Conservation (phyloP, 2,329 filamentous ascomycete species). For the Penicillium olsonii region DNA sequence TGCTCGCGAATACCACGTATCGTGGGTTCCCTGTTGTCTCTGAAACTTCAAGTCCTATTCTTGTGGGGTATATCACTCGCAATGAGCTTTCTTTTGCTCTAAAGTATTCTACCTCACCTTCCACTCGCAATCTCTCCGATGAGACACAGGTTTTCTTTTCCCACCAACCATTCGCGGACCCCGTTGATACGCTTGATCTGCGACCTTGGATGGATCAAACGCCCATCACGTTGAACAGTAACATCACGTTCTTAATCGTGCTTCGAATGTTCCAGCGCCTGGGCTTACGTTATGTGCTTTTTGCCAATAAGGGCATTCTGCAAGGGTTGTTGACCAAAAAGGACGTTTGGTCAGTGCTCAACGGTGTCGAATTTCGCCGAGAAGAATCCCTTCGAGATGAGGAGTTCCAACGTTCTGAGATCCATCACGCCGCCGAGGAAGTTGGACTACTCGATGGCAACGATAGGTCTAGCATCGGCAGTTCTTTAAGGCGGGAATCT, state of each 20-base stretch:
- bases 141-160: slow-evolving; percentile 82
- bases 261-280: slow-evolving; percentile 94
- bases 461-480: slow-evolving; percentile 34
- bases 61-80: slow-evolving; percentile 92
- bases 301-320: slow-evolving; percentile 77
- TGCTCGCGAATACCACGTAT: slow-evolving; percentile 74
- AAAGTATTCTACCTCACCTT: slow-evolving; percentile 57
- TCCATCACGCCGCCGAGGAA: slow-evolving; percentile 34
- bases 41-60: slow-evolving; percentile 71
- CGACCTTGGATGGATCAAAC: slow-evolving; percentile 99
- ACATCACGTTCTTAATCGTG: slow-evolving; percentile 77
- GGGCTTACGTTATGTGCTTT: slow-evolving; percentile 85
- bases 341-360: slow-evolving; percentile 91
- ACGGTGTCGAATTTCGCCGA: slow-evolving; percentile 65
- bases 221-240: slow-evolving; percentile 81
- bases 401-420: slow-evolving; percentile 30
- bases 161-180: slow-evolving; percentile 79
- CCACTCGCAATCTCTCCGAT: slow-evolving; percentile 55
- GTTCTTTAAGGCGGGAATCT: slow-evolving; percentile 34
- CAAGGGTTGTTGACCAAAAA: slow-evolving; percentile 94
- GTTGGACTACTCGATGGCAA: slow-evolving; percentile 40
- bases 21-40: slow-evolving; percentile 91
- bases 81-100: slow-evolving; percentile 85
- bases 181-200: slow-evolving; percentile 76
- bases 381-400: slow-evolving; percentile 33